Evolutionary conservation across 805 yeast genomes (phyloP).

Genomic region (Tetrapisispora nanseiensis): DNA sequence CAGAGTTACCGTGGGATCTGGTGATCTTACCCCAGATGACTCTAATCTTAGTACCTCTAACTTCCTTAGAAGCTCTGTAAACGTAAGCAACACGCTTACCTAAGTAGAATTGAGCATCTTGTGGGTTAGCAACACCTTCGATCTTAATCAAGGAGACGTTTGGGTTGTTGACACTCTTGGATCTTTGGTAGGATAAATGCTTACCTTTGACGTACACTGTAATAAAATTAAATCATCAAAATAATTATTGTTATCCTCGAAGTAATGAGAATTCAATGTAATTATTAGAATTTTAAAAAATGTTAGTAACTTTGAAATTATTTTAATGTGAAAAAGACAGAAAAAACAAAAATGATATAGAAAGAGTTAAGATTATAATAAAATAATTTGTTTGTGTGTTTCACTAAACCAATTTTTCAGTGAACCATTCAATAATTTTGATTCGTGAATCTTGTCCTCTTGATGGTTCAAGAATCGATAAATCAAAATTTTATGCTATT

Average conservation of each 20-base stretch:
- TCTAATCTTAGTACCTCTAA: constrained; percentile 98
- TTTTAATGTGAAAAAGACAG: not conserved
- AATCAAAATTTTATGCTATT: too few relatives aligned
- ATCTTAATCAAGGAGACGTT: constrained; percentile 92
- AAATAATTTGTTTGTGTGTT: too few relatives aligned
- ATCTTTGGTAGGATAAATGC: constrained; percentile 99
- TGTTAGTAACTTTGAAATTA: constrained; percentile 6
- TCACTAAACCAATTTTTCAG: too few relatives aligned
- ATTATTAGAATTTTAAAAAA: constrained; percentile 1
- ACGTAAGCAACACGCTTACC: constrained; percentile 99
- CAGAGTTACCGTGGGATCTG: constrained; percentile 98
- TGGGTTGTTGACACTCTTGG: constrained; percentile 97
- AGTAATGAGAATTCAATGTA: not conserved
- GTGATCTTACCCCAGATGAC: constrained; percentile 99
- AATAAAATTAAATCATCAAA: constrained; percentile 3
- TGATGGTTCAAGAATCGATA: too few relatives aligned
- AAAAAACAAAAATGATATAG: not conserved
- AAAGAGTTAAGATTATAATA: too few relatives aligned
- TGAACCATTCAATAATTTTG: too few relatives aligned
- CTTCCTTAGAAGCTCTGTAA: constrained; percentile 96
- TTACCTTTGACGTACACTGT: constrained; percentile 99
- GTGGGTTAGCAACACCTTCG: constrained; percentile 87
- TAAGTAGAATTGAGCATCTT: constrained; percentile 97
- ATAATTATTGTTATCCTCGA: not conserved
- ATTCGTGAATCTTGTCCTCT: too few relatives aligned